A percentile compares a stretch with the other conserved stretches of the same genome.
These are phyloP conservation scores for Verticillium isaacii DNA, from an alignment of 2,329 filamentous ascomycete species.

Conservation along the genomic window DNA sequence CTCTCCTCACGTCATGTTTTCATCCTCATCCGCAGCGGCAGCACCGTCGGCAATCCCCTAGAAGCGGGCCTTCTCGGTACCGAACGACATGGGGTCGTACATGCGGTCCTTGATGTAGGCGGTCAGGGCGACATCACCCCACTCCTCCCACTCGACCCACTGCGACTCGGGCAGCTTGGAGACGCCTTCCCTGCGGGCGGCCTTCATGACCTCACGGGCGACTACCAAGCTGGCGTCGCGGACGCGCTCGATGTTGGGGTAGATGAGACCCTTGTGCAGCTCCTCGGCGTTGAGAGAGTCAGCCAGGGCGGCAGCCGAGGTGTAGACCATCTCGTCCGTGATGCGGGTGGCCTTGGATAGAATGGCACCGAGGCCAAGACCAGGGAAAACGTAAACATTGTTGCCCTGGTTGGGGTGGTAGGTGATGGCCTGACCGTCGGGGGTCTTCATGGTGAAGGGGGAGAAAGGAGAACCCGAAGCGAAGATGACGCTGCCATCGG, in stretches of 20 bases:
- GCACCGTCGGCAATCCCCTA: neutral
- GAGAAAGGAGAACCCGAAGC: slow-evolving; percentile 93
- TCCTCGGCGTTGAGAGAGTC: slow-evolving; percentile 77
- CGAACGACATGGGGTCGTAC: slow-evolving; percentile 51
- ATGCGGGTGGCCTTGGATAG: slow-evolving; percentile 81
- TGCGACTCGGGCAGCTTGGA: slow-evolving; percentile 62
- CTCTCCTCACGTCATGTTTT: neutral
- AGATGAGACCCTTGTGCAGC: slow-evolving; percentile 77
- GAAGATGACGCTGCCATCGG: slow-evolving; percentile 86
- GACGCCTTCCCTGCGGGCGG: slow-evolving; percentile 77
- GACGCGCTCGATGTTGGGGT: slow-evolving; percentile 87
- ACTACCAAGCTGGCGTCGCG: slow-evolving; percentile 84
- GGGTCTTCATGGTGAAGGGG: slow-evolving; percentile 59
- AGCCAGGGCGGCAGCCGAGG: slow-evolving; percentile 76
- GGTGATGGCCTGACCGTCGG: slow-evolving; percentile 53
- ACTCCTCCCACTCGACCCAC: slow-evolving; percentile 70
- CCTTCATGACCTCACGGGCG: slow-evolving; percentile 88
- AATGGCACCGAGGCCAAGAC: slow-evolving; percentile 89
- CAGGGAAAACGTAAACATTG: slow-evolving; percentile 92
- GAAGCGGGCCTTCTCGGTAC: slow-evolving; percentile 19
- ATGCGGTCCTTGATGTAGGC: slow-evolving; percentile 56
- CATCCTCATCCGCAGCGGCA: neutral
- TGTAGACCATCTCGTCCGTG: slow-evolving; percentile 96
- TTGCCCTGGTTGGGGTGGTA: slow-evolving; percentile 82
- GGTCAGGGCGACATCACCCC: slow-evolving; percentile 59